Percentiles rank a stretch among this genome's conserved stretches.
phyloP scores from a whole-genome alignment of 2,329 filamentous ascomycete species.

The Fusarium sacchari region DNA sequence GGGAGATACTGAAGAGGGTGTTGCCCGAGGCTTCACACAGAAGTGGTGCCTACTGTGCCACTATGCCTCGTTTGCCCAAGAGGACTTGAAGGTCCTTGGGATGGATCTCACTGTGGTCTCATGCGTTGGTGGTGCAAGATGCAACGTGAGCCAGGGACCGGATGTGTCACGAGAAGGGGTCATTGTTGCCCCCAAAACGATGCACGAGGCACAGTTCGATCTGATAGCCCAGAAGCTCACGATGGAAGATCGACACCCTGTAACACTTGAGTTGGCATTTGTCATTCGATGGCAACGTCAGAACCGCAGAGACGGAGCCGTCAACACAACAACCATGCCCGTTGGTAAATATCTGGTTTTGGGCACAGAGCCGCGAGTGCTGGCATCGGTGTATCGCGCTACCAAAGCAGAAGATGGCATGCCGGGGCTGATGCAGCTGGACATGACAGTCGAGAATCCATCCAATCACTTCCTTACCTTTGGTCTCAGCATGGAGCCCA shows the following conservation, averaged over 20 bases:
- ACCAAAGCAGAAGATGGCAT: slow-evolving; percentile 40
- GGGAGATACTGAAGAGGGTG: slow-evolving; percentile 47
- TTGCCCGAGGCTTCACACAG: slow-evolving; percentile 74
- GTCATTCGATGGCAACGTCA: slow-evolving; percentile 80
- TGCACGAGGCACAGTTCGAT: slow-evolving; percentile 77
- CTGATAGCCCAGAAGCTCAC: slow-evolving; percentile 79
- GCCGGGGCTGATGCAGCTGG: slow-evolving; percentile 56
- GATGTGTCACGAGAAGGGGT: slow-evolving; percentile 55
- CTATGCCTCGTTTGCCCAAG: slow-evolving; percentile 80
- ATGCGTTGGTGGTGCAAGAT: slow-evolving; percentile 70
- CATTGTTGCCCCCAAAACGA: slow-evolving; percentile 70
- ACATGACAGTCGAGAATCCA: slow-evolving; percentile 85
- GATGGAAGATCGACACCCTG: slow-evolving; percentile 83
- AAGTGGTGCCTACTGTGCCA: slow-evolving; percentile 81
- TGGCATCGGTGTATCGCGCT: slow-evolving; percentile 66
- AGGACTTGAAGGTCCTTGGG: slow-evolving; percentile 72
- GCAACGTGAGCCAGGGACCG: slow-evolving; percentile 56
- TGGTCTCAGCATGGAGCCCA: slow-evolving; percentile 90
- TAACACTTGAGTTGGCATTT: slow-evolving; percentile 78
- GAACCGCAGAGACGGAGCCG: slow-evolving; percentile 41
- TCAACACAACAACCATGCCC: slow-evolving; percentile 75
- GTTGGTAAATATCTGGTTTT: slow-evolving; percentile 85
- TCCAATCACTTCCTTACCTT: slow-evolving; percentile 96
- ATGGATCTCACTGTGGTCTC: slow-evolving; percentile 70
- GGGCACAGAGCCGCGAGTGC: slow-evolving; percentile 85